A percentile compares a stretch with the other conserved stretches of the same genome.
Conservation (phyloP, 2,329 filamentous ascomycete species). For the Paraconiothyrium brasiliense region DNA sequence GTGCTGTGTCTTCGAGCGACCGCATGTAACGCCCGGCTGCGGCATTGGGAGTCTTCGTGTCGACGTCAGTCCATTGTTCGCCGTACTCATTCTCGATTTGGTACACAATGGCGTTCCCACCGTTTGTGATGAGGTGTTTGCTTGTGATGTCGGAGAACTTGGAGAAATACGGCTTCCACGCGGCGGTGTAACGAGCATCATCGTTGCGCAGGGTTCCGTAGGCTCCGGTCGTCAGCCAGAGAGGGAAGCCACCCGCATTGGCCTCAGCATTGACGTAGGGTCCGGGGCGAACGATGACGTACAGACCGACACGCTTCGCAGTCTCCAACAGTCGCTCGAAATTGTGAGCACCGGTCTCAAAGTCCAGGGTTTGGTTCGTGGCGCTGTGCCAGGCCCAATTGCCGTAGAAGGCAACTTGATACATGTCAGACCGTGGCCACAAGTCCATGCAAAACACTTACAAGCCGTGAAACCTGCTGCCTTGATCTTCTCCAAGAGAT, state of each 20-base stretch:
- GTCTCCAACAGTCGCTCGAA: constrained; percentile 63
- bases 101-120: constrained; percentile 65
- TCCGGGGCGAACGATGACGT: constrained; percentile 66
- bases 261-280: constrained; percentile 72
- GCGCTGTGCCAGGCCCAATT: constrained; percentile 61
- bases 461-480: constrained; percentile 59
- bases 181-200: constrained; percentile 61
- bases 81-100: constrained; percentile 68
- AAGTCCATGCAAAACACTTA: constrained; percentile 4
- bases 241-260: constrained; percentile 68
- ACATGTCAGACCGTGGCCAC: neutral
- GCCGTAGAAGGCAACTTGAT: constrained; percentile 54
- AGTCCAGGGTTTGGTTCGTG: constrained; percentile 58
- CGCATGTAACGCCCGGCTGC: constrained; percentile 66
- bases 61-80: constrained; percentile 50
- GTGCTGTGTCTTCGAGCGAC: constrained; percentile 61
- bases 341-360: constrained; percentile 63
- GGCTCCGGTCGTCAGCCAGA: constrained; percentile 70
- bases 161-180: constrained; percentile 64
- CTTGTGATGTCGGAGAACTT: constrained; percentile 61
- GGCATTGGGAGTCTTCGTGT: constrained; percentile 58
- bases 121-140: constrained; percentile 65
- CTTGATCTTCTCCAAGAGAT: constrained; percentile 63
- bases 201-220: constrained; percentile 65
- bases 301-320: constrained; percentile 64